Base-by-base conservation (phyloP, 306 rosid genomes). In the Dryas drummondii region DNA sequence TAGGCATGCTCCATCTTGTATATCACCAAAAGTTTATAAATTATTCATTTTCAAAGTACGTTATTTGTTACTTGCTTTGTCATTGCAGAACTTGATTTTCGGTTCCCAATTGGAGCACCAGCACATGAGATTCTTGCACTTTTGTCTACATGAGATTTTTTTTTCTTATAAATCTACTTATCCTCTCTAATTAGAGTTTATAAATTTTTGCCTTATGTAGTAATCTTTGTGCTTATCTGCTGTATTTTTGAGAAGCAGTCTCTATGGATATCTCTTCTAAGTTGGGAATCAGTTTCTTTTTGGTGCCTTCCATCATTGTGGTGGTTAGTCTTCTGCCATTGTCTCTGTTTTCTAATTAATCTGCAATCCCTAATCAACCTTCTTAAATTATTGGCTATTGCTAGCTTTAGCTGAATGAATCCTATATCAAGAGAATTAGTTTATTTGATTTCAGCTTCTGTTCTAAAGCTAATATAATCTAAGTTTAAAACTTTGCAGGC, bases 241-340 rank as follows among this genome's bases (percentile, higher is more conserved):
- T 92, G 97, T 90, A 85, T 89, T 77, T 50, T 92, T 70, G 90
- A 92, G 93, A 87, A 86, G 92, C 90, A 79, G 49, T 87, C 83
- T 78, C 97, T 11, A 81, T 54, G 37, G 99, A 92, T 74, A 84
- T 94, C 48, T 81, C 96, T n/a, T 48, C 81, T 19, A 92, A 94
- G 86, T 82, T 92, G 78, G 99, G 99, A 52, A 92, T 97, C 93
- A 94, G 97, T 72, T 94, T 94, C 86, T 88, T 97, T 71, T 75
- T 92, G 71, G 97, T 66, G 49, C 97, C 99, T 58, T 94, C 86
- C 59, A 79, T 88, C 80, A 84, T 89, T 62, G 99, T 94, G 10
- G 97, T 94, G 93, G 99, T 92, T 59, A 84, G 97, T 75, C 45
- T 58, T 74, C 81, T 66, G 70, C 56, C 50, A 17, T 12, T 73